Conservation (phyloP, 176 grass and related monocot genomes). For the Paspalum vaginatum region DNA sequence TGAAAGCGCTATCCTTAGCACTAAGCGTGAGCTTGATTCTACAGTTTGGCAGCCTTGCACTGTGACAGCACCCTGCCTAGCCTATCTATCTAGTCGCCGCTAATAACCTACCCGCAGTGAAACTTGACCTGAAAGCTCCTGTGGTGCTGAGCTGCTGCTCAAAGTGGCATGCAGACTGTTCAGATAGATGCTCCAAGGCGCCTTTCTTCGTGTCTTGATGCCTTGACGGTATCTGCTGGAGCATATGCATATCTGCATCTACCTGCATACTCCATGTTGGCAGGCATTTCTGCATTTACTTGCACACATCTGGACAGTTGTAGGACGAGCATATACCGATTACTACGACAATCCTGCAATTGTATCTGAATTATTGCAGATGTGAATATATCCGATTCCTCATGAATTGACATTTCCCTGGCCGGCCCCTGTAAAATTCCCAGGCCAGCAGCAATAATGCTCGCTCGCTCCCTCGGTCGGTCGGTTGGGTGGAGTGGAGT, state of each 20-base stretch:
- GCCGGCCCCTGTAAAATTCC: slow-evolving; percentile 28
- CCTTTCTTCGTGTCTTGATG: background rate
- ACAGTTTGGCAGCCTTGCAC: slow-evolving; percentile 14
- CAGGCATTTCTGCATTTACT: background rate
- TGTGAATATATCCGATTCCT: slow-evolving; percentile 17
- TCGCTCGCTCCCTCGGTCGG: slow-evolving; percentile 9
- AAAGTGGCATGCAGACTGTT: slow-evolving; percentile 35
- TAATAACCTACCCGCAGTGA: background rate
- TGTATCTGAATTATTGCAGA: background rate
- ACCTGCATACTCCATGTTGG: no score
- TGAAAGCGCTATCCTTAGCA: slow-evolving; percentile 43
- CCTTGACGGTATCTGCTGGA: no score
- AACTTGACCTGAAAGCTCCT: slow-evolving; percentile 12
- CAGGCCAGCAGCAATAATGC: slow-evolving; percentile 39
- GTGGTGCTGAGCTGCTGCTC: slow-evolving; percentile 19
- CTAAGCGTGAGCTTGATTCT: slow-evolving; percentile 30
- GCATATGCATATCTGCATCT: background rate
- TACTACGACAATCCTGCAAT: background rate
- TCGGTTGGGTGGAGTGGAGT: slow-evolving; percentile 47
- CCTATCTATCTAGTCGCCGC: slow-evolving; percentile 18
- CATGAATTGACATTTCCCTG: slow-evolving; percentile 27
- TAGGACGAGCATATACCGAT: background rate
- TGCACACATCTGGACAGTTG: background rate
- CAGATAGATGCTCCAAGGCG: slow-evolving; percentile 25
- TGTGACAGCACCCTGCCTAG: background rate